Evolutionary conservation across 2,329 filamentous ascomycete species (phyloP).

Genomic region (Fonsecaea erecta): DNA sequence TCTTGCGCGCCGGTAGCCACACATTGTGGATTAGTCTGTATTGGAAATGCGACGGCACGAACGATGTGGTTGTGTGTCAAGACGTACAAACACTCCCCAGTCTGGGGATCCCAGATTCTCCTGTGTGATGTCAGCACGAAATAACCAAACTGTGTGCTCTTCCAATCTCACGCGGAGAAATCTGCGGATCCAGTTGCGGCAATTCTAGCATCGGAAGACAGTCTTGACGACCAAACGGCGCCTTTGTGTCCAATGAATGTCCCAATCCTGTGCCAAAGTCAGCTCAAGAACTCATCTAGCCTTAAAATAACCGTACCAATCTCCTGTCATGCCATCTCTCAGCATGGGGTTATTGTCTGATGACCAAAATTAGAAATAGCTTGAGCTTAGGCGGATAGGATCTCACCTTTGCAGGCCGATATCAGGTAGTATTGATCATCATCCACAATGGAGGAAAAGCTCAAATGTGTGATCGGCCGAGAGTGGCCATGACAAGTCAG

Average conservation of each 20-base stretch:
- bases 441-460: constrained; percentile 82
- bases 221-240: constrained; percentile 92
- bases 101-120: constrained; percentile 96
- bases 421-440: constrained; percentile 89
- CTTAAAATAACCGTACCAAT: constrained; percentile 67
- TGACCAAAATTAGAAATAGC: constrained; percentile 45
- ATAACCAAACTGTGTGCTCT: background rate
- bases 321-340: constrained; percentile 90
- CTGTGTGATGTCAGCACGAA: constrained; percentile 51
- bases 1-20: constrained; percentile 93
- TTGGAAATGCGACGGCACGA: constrained; percentile 86
- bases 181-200: constrained; percentile 95
- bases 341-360: constrained; percentile 98
- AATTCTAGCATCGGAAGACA: constrained; percentile 83
- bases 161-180: constrained; percentile 78
- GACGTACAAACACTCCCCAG: constrained; percentile 83
- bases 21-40: constrained; percentile 75
- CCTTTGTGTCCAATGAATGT: constrained; percentile 98
- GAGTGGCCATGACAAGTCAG: constrained; percentile 95
- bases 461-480: constrained; percentile 86
- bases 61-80: constrained; percentile 95
- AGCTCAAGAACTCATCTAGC: background rate
- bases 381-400: background rate
- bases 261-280: constrained; percentile 68
- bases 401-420: constrained; percentile 82